Evolutionary conservation across 1,284 basidiomycete genomes (phyloP).

Genomic region (Moniliella sp.): DNA sequence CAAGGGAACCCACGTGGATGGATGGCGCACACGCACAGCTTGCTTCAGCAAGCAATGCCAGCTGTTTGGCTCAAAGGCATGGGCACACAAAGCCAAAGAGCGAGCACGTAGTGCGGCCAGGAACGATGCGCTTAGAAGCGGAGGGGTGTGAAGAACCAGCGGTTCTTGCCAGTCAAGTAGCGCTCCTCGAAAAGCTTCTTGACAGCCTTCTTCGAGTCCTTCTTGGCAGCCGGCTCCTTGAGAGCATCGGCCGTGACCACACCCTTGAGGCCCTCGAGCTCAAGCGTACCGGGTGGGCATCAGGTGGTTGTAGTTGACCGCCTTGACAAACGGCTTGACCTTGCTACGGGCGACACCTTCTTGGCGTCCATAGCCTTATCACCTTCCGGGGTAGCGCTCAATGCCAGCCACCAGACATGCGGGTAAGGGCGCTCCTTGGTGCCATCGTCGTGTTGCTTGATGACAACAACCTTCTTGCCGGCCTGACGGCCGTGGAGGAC

Average conservation of each 20-base stretch:
- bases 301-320: conserved; percentile 35
- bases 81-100: too few species aligned
- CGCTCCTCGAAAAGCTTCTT: conserved; percentile 34
- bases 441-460: conserved; percentile 34
- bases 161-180: conserved; percentile 33
- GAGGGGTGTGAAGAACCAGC: conserved; percentile 32
- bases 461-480: conserved; percentile 35
- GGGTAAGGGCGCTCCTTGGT: conserved; percentile 32
- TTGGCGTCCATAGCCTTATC: conserved; percentile 32
- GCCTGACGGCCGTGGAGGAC: conserved; percentile 32
- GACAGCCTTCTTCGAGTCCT: conserved; percentile 32
- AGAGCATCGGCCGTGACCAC: conserved; percentile 28
- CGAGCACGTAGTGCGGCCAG: too few species aligned
- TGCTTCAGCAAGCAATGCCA: too few species aligned
- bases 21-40: too few species aligned
- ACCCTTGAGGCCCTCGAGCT: conserved; percentile 33
- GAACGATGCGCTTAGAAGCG: conserved; percentile 29
- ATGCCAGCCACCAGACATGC: conserved; percentile 31
- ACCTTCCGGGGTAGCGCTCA: conserved; percentile 34
- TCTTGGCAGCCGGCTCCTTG: conserved; percentile 31
- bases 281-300: conserved; percentile 34
- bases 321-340: conserved; percentile 34
- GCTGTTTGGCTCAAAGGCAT: too few species aligned
- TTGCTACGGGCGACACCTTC: conserved; percentile 33
- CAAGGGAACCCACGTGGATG: too few species aligned